Percentiles rank a stretch among this genome's conserved stretches.
phyloP scores from a whole-genome alignment of 169 alveolate genomes.

The Plasmodium reichenowi region DNA sequence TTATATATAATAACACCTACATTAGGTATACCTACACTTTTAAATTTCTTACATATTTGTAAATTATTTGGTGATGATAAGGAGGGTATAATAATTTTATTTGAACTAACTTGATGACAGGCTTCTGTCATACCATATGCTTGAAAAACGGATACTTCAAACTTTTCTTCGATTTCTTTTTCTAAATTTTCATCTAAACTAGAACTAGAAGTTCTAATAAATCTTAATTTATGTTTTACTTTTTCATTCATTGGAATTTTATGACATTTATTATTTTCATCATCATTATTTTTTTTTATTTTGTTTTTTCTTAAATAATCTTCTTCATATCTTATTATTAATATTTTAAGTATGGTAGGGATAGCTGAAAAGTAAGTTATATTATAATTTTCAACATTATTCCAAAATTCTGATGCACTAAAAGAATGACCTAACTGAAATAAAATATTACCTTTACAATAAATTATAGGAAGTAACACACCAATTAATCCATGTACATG shows the following conservation, averaged over 20 bases:
- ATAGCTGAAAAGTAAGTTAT: conserved; percentile 60
- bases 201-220: conserved; percentile 71
- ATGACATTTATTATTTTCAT: background rate
- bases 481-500: conserved; percentile 77
- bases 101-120: conserved; percentile 73
- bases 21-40: conserved; percentile 76
- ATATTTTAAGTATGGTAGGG: conserved; percentile 68
- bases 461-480: conserved; percentile 41
- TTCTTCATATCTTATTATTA: conserved; percentile 41
- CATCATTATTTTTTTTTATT: background rate
- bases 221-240: conserved; percentile 49
- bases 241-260: background rate
- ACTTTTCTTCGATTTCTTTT: conserved; percentile 56
- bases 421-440: conserved; percentile 68
- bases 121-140: conserved; percentile 78
- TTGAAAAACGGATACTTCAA: conserved; percentile 45
- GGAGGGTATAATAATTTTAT: conserved; percentile 6
- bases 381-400: conserved; percentile 25
- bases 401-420: conserved; percentile 74
- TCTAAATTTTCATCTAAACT: conserved; percentile 52
- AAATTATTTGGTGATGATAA: background rate
- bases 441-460: conserved; percentile 60
- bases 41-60: conserved; percentile 31
- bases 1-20: conserved; percentile 71
- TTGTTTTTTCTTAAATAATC: conserved; percentile 32